Percentiles rank a stretch among this genome's conserved stretches.
These are phyloP conservation scores for Ananas comosus DNA, from an alignment of 176 grass and related monocot genomes.

Conservation along the genomic window DNA sequence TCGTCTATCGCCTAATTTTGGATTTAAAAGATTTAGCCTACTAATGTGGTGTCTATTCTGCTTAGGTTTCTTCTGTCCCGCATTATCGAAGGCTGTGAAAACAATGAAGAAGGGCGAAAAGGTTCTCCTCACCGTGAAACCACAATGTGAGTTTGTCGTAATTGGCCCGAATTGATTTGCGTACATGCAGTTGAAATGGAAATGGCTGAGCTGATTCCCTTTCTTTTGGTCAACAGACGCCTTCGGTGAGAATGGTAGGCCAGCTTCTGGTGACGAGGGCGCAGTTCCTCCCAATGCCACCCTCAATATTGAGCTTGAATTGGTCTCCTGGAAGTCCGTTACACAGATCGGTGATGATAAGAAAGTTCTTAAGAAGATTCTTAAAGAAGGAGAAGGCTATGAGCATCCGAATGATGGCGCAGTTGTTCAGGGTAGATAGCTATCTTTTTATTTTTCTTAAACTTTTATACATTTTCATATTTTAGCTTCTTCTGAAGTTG, in stretches of 20 bases:
- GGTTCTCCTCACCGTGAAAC: slow-evolving; percentile 54
- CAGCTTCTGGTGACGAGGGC: slow-evolving; percentile 29
- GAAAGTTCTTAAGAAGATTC: slow-evolving; percentile 59
- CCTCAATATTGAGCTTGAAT: slow-evolving; percentile 50
- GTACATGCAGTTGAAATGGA: background rate
- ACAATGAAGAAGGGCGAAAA: slow-evolving; percentile 85
- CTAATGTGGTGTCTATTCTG: slow-evolving; percentile 8
- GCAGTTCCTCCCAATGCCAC: slow-evolving; percentile 48
- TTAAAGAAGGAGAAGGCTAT: slow-evolving; percentile 69
- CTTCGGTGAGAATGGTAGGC: slow-evolving; percentile 50
- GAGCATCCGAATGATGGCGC: slow-evolving; percentile 58
- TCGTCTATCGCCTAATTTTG: background rate
- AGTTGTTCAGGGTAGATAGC: slow-evolving; percentile 38
- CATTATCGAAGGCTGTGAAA: slow-evolving; percentile 62
- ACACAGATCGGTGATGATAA: slow-evolving; percentile 66
- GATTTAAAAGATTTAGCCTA: background rate
- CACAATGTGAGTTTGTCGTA: slow-evolving; percentile 49
- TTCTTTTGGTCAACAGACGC: slow-evolving; percentile 34
- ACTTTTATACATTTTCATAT: background rate
- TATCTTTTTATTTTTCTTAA: background rate
- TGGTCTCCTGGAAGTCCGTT: slow-evolving; percentile 70
- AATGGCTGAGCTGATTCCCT: background rate
- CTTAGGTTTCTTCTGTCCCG: slow-evolving; percentile 67
- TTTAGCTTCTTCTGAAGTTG: background rate
- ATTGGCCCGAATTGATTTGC: background rate